Base-by-base conservation (phyloP, 768 basidiomycete genomes). In the Termitomyces sp. region DNA sequence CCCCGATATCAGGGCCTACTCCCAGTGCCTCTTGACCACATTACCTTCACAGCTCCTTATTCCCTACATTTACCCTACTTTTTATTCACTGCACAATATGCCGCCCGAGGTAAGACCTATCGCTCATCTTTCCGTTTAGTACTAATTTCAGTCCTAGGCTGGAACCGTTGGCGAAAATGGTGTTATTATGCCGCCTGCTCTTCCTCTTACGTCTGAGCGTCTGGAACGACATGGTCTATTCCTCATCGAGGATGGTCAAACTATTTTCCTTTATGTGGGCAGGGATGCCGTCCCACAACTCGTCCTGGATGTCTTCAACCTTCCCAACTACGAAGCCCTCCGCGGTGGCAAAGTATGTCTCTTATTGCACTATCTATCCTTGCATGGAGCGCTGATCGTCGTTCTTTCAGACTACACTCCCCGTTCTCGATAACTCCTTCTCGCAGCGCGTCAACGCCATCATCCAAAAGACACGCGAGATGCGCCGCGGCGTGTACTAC, bases 81-180 rank as follows among this genome's bases (percentile, higher is more conserved):
- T 99, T 79, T 98, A 96, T 73, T 90, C 94, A 4, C 74, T 99
- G 58, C 96, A 98, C 74, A 94, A 88, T 68, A 99, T 99, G 97
- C 82, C 89, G 12, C 84, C 89, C 21, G 93, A 97, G 75, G 92
- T 93, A 58, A 59, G 78, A 9, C 40, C 17, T 9, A 32, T 12
- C n/a, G 12, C 12, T 30, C 14, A 17, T 42, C 35, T n/a, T 8
- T 52, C n/a, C 7, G 19, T 1, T 25, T 54, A 39, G 17, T 32
- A 58, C 9, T 54, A n/a, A 51, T 50, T 16, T 53, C 23, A 27
- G 66, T 41, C 25, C 56, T 50, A 96, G 86, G 91, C 88, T 62
- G 97, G 97, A 43, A 94, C 91, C 11, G 84, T 97, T 58, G 93
- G 90, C 64, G 94, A 97, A 62, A 70, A 84, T 5, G 96, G 97